These are phyloP conservation scores for Gossypium stocksii DNA, from an alignment of 345 rosid genomes.

Conservation along the genomic window DNA sequence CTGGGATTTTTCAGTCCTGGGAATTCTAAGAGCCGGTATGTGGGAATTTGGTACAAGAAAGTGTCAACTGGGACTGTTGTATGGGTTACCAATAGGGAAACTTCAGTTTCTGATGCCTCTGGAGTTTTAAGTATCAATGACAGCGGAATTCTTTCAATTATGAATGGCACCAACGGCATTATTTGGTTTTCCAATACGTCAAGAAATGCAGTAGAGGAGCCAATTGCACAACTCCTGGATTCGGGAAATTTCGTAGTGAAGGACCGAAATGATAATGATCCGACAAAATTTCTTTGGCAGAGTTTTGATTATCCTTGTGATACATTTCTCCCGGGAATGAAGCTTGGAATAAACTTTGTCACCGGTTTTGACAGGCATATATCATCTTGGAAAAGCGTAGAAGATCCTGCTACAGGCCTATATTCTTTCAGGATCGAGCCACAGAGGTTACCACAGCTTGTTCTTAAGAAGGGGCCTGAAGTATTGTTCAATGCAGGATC, in stretches of 20 bases:
- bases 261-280: constrained; percentile 9
- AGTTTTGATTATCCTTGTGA: constrained; percentile 44
- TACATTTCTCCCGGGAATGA: constrained; percentile 36
- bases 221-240: constrained; percentile 3
- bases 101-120: not conserved
- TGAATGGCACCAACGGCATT: not conserved
- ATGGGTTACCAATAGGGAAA: constrained; percentile 42
- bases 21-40: constrained; percentile 19
- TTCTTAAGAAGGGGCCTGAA: constrained; percentile 11
- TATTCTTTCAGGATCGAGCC: not conserved
- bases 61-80: constrained; percentile 20
- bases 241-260: constrained; percentile 47
- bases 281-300: constrained; percentile 29
- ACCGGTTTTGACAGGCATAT: constrained; percentile 12
- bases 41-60: constrained; percentile 44
- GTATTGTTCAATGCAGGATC: constrained; percentile 50
- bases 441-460: constrained; percentile 24
- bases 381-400: constrained; percentile 26
- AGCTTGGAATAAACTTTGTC: constrained; percentile 32
- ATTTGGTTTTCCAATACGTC: constrained; percentile 8
- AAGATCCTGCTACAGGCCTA: constrained; percentile 27
- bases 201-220: not conserved
- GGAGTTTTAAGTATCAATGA: not conserved
- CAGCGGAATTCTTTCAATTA: not conserved
- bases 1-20: constrained; percentile 33